Conservation (phyloP, 495 filamentous ascomycete genomes). For the Chaetomium fimeti region DNA sequence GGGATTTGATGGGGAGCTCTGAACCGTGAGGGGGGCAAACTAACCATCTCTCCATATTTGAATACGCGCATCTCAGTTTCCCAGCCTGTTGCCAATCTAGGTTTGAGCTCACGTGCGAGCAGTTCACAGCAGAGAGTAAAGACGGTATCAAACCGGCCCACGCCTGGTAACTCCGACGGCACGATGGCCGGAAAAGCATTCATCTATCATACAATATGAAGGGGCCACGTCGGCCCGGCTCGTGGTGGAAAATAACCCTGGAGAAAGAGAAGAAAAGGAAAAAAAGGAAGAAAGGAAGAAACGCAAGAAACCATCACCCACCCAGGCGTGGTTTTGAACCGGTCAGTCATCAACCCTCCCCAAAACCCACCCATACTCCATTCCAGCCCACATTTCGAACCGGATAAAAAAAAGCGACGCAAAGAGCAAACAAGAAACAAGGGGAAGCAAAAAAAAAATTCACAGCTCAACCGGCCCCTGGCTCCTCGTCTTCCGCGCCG, state of each 20-base stretch:
- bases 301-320: neutral
- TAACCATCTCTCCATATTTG: neutral
- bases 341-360: slow-evolving; percentile 5
- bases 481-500: slow-evolving; percentile 46
- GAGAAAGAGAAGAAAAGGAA: neutral
- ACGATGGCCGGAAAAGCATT: neutral
- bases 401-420: neutral
- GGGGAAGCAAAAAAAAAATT: neutral
- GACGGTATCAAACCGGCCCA: neutral
- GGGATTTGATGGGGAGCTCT: neutral
- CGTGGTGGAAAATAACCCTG: neutral
- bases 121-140: neutral
- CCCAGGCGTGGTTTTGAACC: neutral
- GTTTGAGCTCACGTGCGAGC: neutral
- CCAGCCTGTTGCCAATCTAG: neutral
- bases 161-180: neutral
- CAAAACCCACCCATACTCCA: neutral
- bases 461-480: slow-evolving; percentile 38
- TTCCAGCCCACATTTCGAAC: neutral
- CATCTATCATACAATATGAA: neutral
- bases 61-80: neutral
- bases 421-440: no score
- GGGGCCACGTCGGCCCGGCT: no score
- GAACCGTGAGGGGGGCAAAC: neutral
- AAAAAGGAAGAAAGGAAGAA: neutral